phyloP scores from a whole-genome alignment of 768 basidiomycete species.

The Lactarius pseudohatsudake region DNA sequence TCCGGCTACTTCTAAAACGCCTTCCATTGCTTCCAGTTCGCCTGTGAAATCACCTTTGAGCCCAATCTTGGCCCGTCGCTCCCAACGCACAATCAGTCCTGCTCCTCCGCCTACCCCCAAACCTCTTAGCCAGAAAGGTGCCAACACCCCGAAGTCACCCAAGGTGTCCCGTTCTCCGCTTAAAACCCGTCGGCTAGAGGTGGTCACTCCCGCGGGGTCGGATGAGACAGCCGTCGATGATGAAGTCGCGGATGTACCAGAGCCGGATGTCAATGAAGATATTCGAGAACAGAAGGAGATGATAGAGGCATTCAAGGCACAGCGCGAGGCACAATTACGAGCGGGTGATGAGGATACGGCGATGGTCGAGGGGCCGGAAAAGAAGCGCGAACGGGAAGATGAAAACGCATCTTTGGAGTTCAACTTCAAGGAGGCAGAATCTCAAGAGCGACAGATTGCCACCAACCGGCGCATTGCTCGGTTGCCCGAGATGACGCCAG shows the following conservation, averaged over 20 bases:
- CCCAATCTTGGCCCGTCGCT: slow-evolving; percentile 41
- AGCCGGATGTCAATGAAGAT: slow-evolving; percentile 65
- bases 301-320: slow-evolving; percentile 68
- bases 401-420: slow-evolving; percentile 54
- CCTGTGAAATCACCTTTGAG: slow-evolving; percentile 25
- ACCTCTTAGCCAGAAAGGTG: slow-evolving; percentile 35
- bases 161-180: slow-evolving; percentile 39
- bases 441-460: slow-evolving; percentile 53
- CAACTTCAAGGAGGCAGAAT: slow-evolving; percentile 67
- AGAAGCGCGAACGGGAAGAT: slow-evolving; percentile 57
- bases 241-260: slow-evolving; percentile 50
- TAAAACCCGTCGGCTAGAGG: slow-evolving; percentile 38
- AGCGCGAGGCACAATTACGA: slow-evolving; percentile 45
- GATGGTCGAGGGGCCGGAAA: slow-evolving; percentile 20
- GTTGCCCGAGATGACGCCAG: slow-evolving; percentile 55
- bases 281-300: slow-evolving; percentile 76
- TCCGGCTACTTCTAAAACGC: slow-evolving; percentile 54
- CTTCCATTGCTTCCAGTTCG: slow-evolving; percentile 34
- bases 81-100: slow-evolving; percentile 45
- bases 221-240: slow-evolving; percentile 68
- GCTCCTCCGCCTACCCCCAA: slow-evolving; percentile 39
- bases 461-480: slow-evolving; percentile 64
- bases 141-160: slow-evolving; percentile 39
- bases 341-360: slow-evolving; percentile 31
- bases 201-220: slow-evolving; percentile 50